Conservation (phyloP, 768 basidiomycete species). For the Pleurotus sapidus region DNA sequence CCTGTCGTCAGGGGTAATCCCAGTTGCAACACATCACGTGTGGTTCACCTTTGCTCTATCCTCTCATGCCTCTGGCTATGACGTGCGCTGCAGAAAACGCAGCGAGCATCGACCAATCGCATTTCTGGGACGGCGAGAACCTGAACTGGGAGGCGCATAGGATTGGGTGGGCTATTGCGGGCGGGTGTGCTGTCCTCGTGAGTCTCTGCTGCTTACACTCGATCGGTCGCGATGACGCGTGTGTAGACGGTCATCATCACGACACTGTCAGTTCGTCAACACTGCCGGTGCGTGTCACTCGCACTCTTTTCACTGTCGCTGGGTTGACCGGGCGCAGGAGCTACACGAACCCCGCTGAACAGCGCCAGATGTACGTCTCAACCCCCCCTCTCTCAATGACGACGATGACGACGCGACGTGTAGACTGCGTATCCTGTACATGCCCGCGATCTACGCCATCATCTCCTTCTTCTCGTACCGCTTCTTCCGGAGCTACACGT, state of each 20-base stretch:
- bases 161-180: conserved; percentile 64
- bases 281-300: conserved; percentile 55
- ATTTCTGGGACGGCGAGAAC: too few species aligned
- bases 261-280: conserved; percentile 47
- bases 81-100: too few species aligned
- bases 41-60: too few species aligned
- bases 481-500: conserved; percentile 65
- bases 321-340: conserved; percentile 38
- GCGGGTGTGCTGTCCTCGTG: conserved; percentile 48
- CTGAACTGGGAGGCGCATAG: conserved; percentile 52
- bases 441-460: conserved; percentile 80
- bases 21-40: too few species aligned
- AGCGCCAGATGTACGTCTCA: conserved; percentile 70
- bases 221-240: too few species aligned
- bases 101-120: conserved; percentile 52
- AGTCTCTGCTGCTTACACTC: too few species aligned
- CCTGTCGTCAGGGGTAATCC: too few species aligned
- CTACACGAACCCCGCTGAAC: conserved; percentile 68
- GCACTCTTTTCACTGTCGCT: too few species aligned
- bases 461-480: conserved; percentile 26
- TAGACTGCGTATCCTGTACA: conserved; percentile 78
- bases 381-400: too few species aligned
- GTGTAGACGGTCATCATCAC: conserved; percentile 62
- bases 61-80: too few species aligned
- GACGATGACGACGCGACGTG: too few species aligned